Evolutionary conservation across 805 yeast species (phyloP), one percentile per base, ranked within the genome.

Genomic region (Yamadazyma takamatsuzukensis): DNA sequence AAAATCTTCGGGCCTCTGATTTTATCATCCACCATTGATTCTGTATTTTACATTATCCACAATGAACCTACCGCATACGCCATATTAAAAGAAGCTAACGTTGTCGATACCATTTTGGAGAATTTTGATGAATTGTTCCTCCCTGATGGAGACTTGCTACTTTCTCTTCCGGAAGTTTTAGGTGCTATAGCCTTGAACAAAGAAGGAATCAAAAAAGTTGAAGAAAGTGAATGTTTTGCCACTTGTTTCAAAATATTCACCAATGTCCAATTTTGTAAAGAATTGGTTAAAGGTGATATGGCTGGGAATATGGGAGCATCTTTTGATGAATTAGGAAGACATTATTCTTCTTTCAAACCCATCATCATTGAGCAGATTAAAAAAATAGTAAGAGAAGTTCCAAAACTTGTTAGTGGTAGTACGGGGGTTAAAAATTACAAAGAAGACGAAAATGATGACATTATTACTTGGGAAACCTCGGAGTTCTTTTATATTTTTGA

Each of bases 1-100:
- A 42, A 55, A 0, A 55, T 74, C 0, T 85, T 87, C 62, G 96
- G 96, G 0, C 74, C 78, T 24, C 69, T 76, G 11, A 56, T 85
- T 10, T 54, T 84, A 10, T 65, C 84, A 0, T 64, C 74, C 15
- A 71, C 84, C 0, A 53, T 89, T 22, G 80, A 77, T 39, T 72
- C 80, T 9, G 69, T 87, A 14, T 72, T 81, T 25, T 72, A 72
- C 9, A 84, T 87, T 38, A 78, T 89, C 18, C 90, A 89, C 51
- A 83, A 82, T 44, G 97, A 90, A 48, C 96, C 97, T 6, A 87
- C 96, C 0, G 85, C 95, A 3, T 89, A 72, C 48, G 71, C 83
- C 2, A 79, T 89, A 25, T 66, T 89, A 43, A 79, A 76, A 25
- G 97, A 89, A 53, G 81, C 94, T 0, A 74, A 76, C 0, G 76